Evolutionary conservation across 2,329 filamentous ascomycete genomes (phyloP).

Genomic region (Claviceps monticola): DNA sequence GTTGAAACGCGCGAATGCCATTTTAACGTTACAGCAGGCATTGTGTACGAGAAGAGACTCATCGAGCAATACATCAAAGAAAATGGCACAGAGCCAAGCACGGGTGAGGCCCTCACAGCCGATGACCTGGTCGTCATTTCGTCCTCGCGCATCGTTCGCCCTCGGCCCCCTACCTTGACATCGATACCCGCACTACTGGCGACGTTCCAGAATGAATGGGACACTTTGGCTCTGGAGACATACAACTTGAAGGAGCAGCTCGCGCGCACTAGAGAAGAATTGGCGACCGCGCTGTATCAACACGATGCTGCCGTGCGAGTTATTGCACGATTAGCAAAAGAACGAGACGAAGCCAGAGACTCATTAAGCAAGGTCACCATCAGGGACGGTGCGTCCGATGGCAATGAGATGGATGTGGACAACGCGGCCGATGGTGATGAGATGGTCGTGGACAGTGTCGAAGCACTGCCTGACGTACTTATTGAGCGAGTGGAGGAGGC

Average conservation of each 20-base stretch:
- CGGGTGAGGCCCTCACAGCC: constrained; percentile 65
- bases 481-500: constrained; percentile 63
- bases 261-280: constrained; percentile 78
- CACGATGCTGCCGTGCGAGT: constrained; percentile 94
- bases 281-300: constrained; percentile 88
- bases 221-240: constrained; percentile 79
- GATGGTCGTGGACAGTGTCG: constrained; percentile 76
- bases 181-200: constrained; percentile 91
- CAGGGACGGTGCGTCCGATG: constrained; percentile 40
- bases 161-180: constrained; percentile 82
- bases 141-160: constrained; percentile 68
- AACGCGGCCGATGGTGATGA: constrained; percentile 53
- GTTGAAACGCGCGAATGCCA: neutral
- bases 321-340: constrained; percentile 78
- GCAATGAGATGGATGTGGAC: constrained; percentile 79
- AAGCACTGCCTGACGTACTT: constrained; percentile 60
- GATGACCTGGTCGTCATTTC: constrained; percentile 86
- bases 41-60: constrained; percentile 86
- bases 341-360: constrained; percentile 84
- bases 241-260: constrained; percentile 86
- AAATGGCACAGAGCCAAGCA: constrained; percentile 83
- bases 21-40: constrained; percentile 36
- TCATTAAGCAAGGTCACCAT: constrained; percentile 78
- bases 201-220: constrained; percentile 98
- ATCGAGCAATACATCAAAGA: constrained; percentile 92